Evolutionary conservation across 2,329 filamentous ascomycete species (phyloP).

Genomic region (Colletotrichum sp.): DNA sequence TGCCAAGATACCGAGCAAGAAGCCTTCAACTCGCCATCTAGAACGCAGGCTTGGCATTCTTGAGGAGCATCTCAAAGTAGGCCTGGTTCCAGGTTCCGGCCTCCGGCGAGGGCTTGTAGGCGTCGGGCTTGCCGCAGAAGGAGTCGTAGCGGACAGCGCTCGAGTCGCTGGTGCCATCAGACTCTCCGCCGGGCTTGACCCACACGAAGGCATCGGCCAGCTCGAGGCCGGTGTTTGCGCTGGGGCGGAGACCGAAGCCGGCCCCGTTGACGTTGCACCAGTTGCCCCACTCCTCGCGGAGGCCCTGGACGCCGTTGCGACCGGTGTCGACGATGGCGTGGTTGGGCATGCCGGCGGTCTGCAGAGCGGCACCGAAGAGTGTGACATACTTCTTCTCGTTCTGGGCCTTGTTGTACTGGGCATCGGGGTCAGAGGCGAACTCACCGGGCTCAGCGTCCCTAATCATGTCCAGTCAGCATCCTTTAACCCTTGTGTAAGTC

Average conservation of each 20-base stretch:
- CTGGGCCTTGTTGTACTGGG: slow-evolving; percentile 45
- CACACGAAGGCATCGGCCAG: slow-evolving; percentile 69
- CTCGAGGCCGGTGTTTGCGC: slow-evolving; percentile 58
- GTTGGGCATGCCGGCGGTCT: slow-evolving; percentile 44
- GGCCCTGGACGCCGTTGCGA: slow-evolving; percentile 44
- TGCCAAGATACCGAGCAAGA: not conserved
- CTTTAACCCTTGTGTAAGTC: not conserved
- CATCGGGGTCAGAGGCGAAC: slow-evolving; percentile 45
- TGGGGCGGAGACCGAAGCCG: slow-evolving; percentile 65
- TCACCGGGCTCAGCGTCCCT: slow-evolving; percentile 38
- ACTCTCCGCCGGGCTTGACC: slow-evolving; percentile 69
- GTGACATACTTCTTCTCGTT: slow-evolving; percentile 48
- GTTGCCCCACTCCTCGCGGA: slow-evolving; percentile 52
- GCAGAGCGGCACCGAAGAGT: slow-evolving; percentile 41
- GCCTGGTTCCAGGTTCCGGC: slow-evolving; percentile 50
- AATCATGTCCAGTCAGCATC: not conserved
- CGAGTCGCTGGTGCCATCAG: slow-evolving; percentile 41
- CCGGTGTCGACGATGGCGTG: slow-evolving; percentile 48
- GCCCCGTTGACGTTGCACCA: slow-evolving; percentile 68
- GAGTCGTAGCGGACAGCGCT: slow-evolving; percentile 38
- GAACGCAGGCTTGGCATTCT: slow-evolving; percentile 23
- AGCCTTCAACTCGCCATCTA: not conserved
- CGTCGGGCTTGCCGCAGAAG: slow-evolving; percentile 43
- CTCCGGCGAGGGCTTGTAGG: slow-evolving; percentile 55
- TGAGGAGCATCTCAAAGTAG: slow-evolving; percentile 28